A percentile compares a stretch with the other conserved stretches of the same genome.
phyloP scores from a whole-genome alignment of 441 rosid genomes.

The California macrophylla region DNA sequence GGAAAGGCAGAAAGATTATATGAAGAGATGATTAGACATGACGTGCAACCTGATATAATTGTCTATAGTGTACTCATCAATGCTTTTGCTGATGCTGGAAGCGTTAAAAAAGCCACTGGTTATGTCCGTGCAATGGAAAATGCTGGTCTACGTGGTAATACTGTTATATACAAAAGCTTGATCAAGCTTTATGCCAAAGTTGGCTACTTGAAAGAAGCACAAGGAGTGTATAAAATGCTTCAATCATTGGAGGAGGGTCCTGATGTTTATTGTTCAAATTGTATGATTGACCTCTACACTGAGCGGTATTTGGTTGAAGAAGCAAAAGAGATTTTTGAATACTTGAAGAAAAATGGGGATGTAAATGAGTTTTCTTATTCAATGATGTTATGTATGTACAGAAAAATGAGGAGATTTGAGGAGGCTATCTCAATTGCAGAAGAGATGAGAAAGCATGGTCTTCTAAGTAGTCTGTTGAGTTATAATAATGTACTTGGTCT shows the following conservation, averaged over 20 bases:
- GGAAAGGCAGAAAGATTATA: slow-evolving; percentile 58
- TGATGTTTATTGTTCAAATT: slow-evolving; percentile 55
- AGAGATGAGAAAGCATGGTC: slow-evolving; percentile 48
- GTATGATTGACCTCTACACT: slow-evolving; percentile 71
- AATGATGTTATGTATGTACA: slow-evolving; percentile 76
- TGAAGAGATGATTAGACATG: slow-evolving; percentile 46
- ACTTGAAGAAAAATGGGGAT: slow-evolving; percentile 47
- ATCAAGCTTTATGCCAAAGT: slow-evolving; percentile 78
- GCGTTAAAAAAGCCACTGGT: slow-evolving; percentile 41
- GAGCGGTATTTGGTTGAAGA: slow-evolving; percentile 56
- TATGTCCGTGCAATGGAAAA: slow-evolving; percentile 53
- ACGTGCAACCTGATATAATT: slow-evolving; percentile 50
- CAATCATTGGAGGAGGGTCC: slow-evolving; percentile 31
- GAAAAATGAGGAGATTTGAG: slow-evolving; percentile 51
- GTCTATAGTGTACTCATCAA: slow-evolving; percentile 71
- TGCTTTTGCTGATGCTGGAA: slow-evolving; percentile 66
- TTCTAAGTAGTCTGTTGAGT: slow-evolving; percentile 49
- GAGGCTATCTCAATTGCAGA: slow-evolving; percentile 55
- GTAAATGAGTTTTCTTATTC: slow-evolving; percentile 73
- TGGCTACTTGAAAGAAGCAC: slow-evolving; percentile 65
- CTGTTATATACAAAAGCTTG: slow-evolving; percentile 52
- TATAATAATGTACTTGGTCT: slow-evolving; percentile 54
- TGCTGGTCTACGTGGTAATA: slow-evolving; percentile 51
- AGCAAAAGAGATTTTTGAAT: slow-evolving; percentile 42
- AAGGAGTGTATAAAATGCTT: slow-evolving; percentile 51